These are phyloP conservation scores for Arctostaphylos glauca DNA, from an alignment of 148 eudicot genomes.

Conservation along the genomic window DNA sequence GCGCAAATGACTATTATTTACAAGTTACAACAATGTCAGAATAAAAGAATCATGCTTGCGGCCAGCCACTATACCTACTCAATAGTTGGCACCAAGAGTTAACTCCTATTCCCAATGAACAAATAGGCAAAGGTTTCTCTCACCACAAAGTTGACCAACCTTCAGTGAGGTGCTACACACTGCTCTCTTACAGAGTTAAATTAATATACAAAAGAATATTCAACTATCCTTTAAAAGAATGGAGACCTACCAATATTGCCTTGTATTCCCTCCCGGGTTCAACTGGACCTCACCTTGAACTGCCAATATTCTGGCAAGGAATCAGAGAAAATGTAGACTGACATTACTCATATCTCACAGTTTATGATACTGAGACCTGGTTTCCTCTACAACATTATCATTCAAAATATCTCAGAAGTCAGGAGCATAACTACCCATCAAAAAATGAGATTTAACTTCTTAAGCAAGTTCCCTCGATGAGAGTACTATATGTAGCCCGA, in stretches of 20 bases:
- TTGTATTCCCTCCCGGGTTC: neutral
- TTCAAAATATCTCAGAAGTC: neutral
- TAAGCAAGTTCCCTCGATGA: constrained; percentile 25
- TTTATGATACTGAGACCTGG: constrained; percentile 6
- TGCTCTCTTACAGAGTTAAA: neutral
- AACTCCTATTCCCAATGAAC: neutral
- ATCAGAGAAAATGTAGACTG: neutral
- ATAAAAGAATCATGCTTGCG: neutral
- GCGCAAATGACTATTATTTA: neutral
- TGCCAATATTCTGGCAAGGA: neutral
- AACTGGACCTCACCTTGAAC: neutral
- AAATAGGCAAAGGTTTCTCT: neutral
- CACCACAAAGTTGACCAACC: constrained; percentile 6
- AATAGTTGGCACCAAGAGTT: neutral
- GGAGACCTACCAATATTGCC: neutral
- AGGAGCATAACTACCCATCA: constrained; percentile 8
- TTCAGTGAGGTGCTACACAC: neutral
- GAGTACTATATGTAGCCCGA: constrained; percentile 33
- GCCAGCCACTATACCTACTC: neutral
- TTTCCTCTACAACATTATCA: neutral
- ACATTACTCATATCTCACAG: neutral
- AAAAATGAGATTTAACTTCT: constrained; percentile 1
- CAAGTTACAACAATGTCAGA: neutral
- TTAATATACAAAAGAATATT: constrained; percentile 11
- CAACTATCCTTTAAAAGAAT: neutral